A percentile compares a stretch with the other conserved stretches of the same genome.
phyloP scores from a whole-genome alignment of 2,329 filamentous ascomycete genomes.

The Zymoseptoria ardabiliae region DNA sequence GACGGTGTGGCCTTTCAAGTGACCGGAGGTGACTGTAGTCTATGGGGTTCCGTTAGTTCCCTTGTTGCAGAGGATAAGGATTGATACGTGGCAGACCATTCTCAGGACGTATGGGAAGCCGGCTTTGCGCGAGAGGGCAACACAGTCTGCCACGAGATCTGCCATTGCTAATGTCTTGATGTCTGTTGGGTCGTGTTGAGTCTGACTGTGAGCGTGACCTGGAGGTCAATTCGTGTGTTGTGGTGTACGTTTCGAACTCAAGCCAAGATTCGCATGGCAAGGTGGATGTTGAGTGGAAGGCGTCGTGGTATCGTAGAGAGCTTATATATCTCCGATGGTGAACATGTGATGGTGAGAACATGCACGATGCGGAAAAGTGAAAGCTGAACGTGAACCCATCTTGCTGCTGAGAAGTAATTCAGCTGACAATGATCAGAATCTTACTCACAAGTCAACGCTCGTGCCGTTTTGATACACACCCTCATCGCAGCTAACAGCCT shows the following conservation, averaged over 20 bases:
- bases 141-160: background rate
- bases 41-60: too few relatives aligned
- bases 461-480: background rate
- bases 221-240: too few relatives aligned
- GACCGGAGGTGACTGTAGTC: conserved; percentile 13
- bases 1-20: conserved; percentile 12
- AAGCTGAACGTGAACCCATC: too few relatives aligned
- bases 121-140: background rate
- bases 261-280: too few relatives aligned
- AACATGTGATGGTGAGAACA: too few relatives aligned
- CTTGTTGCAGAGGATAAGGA: background rate
- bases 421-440: background rate
- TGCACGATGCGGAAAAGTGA: too few relatives aligned
- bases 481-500: background rate
- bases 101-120: background rate
- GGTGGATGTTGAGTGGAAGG: background rate
- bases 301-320: too few relatives aligned
- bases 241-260: too few relatives aligned
- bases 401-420: background rate
- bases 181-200: background rate
- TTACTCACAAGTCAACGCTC: background rate
- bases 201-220: too few relatives aligned
- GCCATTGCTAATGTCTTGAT: background rate
- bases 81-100: background rate
- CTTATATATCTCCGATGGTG: too few relatives aligned